Conservation (phyloP, 345 rosid species). For the Bruguiera sexangula region DNA sequence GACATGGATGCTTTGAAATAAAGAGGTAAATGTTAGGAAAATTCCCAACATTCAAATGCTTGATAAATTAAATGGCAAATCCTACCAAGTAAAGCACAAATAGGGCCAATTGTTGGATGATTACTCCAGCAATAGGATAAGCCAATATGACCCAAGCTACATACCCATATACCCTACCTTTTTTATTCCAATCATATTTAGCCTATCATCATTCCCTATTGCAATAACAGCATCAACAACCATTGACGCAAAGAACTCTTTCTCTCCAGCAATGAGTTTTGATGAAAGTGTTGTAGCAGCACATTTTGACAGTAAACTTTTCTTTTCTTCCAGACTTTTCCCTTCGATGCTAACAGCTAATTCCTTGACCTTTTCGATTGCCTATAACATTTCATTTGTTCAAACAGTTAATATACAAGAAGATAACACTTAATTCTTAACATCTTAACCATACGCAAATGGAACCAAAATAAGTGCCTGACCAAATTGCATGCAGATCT, state of each 20-base stretch:
- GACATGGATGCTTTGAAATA: background rate
- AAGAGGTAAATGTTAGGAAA: background rate
- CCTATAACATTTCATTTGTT: constrained; percentile 35
- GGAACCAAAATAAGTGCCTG: background rate
- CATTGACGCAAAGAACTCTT: constrained; percentile 89
- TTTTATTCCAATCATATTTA: constrained; percentile 89
- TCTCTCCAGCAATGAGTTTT: constrained; percentile 96
- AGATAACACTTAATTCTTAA: background rate
- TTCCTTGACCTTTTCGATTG: constrained; percentile 77
- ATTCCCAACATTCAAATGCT: background rate
- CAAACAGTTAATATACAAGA: background rate
- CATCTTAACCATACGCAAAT: background rate
- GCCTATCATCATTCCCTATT: constrained; percentile 73
- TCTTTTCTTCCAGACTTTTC: constrained; percentile 87
- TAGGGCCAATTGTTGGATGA: background rate
- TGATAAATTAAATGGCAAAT: background rate
- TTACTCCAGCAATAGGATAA: background rate
- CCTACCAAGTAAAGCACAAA: background rate
- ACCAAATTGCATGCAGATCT: constrained; percentile 79
- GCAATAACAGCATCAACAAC: constrained; percentile 95
- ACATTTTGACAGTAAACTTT: constrained; percentile 75
- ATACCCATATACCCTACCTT: constrained; percentile 42
- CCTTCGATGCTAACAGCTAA: constrained; percentile 91
- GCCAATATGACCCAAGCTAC: background rate
- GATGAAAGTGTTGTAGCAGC: constrained; percentile 96